Conservation (phyloP, 1,139 yeast species). For the Hansenula lynferdii region DNA sequence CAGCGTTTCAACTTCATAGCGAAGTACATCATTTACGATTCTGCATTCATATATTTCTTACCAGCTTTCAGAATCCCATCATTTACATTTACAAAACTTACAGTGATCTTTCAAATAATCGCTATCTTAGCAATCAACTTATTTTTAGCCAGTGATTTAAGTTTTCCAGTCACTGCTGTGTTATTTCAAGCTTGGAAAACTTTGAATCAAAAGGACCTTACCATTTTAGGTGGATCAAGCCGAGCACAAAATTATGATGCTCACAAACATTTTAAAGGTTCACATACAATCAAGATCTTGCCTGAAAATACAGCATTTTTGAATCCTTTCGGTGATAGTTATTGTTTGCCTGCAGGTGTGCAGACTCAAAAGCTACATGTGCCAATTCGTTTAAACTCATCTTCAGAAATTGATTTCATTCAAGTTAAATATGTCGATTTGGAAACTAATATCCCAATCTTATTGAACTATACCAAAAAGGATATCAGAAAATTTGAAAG, state of each 20-base stretch:
- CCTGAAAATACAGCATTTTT: constrained; percentile 89
- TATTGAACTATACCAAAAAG: constrained; percentile 50
- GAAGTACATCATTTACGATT: constrained; percentile 72
- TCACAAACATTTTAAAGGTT: constrained; percentile 77
- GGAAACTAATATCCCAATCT: constrained; percentile 41
- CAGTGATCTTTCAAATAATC: constrained; percentile 31
- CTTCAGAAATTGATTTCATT: constrained; percentile 63
- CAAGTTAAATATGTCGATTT: constrained; percentile 63
- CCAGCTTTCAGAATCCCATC: constrained; percentile 77
- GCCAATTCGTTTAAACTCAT: constrained; percentile 80
- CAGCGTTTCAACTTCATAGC: constrained; percentile 54
- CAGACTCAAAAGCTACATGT: constrained; percentile 34
- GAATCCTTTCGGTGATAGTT: constrained; percentile 66
- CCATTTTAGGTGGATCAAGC: constrained; percentile 54
- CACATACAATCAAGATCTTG: constrained; percentile 76
- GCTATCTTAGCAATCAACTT: constrained; percentile 32
- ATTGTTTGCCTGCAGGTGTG: constrained; percentile 50
- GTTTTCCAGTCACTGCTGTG: constrained; percentile 47
- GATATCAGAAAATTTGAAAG: constrained; percentile 45
- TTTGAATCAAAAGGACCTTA: constrained; percentile 54
- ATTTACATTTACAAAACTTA: constrained; percentile 44
- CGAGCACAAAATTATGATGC: constrained; percentile 43
- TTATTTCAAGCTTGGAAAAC: constrained; percentile 41
- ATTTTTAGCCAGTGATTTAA: constrained; percentile 31
- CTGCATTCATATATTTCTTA: constrained; percentile 58